phyloP scores from a whole-genome alignment of 345 rosid genomes.

The Hibiscus syriacus region DNA sequence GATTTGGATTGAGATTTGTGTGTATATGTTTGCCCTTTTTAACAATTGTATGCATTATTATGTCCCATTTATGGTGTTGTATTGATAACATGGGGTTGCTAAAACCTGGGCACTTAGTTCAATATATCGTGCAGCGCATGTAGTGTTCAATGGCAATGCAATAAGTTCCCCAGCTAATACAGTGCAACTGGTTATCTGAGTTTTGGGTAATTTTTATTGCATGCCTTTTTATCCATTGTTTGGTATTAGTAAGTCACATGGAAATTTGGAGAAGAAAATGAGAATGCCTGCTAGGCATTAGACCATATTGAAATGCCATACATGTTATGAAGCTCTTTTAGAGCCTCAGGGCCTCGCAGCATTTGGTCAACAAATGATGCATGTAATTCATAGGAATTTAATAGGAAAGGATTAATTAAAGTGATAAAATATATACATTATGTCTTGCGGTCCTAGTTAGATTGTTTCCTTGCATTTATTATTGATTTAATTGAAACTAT shows the following conservation, averaged over 20 bases:
- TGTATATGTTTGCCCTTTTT: background rate
- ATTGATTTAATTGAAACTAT: background rate
- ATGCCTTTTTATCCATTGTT: background rate
- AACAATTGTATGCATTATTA: background rate
- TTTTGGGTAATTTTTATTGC: background rate
- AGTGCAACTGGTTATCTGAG: background rate
- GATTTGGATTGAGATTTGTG: conserved; percentile 49
- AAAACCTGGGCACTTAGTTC: background rate
- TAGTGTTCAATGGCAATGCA: background rate
- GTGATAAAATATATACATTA: background rate
- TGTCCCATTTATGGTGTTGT: background rate
- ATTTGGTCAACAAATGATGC: background rate
- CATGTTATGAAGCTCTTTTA: background rate
- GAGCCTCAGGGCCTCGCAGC: background rate
- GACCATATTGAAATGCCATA: background rate
- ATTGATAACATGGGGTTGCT: background rate
- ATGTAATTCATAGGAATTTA: background rate
- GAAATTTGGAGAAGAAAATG: background rate
- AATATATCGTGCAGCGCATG: background rate
- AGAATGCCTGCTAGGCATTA: background rate
- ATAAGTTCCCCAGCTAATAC: background rate
- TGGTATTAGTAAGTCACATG: background rate
- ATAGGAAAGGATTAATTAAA: background rate
- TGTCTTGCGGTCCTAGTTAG: background rate
- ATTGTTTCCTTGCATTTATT: background rate